Conservation (phyloP, 2,329 filamentous ascomycete species). For the Mollisiaceae sp. region DNA sequence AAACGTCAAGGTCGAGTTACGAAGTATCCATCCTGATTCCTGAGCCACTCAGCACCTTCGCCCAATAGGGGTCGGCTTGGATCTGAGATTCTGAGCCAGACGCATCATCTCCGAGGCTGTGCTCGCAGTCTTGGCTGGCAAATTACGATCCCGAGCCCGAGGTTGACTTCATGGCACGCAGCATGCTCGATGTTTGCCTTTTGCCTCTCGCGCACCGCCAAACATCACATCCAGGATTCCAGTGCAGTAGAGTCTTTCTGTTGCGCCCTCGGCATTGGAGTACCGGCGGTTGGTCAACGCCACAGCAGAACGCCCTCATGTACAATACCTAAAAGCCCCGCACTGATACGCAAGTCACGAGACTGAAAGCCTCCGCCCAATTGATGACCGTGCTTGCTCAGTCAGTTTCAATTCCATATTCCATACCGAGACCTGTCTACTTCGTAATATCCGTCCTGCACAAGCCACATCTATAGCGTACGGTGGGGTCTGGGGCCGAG, state of each 20-base stretch:
- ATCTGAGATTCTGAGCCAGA: neutral
- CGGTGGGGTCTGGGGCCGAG: neutral
- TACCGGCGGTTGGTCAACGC: neutral
- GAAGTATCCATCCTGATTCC: neutral
- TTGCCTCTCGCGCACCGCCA: neutral
- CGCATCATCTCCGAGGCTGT: constrained; percentile 14
- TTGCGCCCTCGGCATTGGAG: constrained; percentile 6
- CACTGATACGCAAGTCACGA: constrained; percentile 1
- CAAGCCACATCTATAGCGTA: constrained; percentile 2
- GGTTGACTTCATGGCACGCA: neutral
- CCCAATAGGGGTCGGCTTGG: neutral
- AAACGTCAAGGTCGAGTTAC: neutral
- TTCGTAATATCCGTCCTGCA: neutral
- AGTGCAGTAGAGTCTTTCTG: neutral
- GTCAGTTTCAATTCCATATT: constrained; percentile 1
- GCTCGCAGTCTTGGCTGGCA: neutral
- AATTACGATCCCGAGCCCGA: constrained; percentile 4
- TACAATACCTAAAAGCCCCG: neutral
- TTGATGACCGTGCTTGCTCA: neutral
- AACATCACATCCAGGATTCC: constrained; percentile 3
- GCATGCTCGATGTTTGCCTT: neutral
- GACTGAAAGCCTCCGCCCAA: neutral
- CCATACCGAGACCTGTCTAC: neutral
- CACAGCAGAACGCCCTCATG: constrained; percentile 4
- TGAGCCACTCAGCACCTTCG: neutral